Evolutionary conservation across 2,329 filamentous ascomycete genomes (phyloP), one percentile per base, ranked within the genome.

Genomic region (Aspergillus sp.): DNA sequence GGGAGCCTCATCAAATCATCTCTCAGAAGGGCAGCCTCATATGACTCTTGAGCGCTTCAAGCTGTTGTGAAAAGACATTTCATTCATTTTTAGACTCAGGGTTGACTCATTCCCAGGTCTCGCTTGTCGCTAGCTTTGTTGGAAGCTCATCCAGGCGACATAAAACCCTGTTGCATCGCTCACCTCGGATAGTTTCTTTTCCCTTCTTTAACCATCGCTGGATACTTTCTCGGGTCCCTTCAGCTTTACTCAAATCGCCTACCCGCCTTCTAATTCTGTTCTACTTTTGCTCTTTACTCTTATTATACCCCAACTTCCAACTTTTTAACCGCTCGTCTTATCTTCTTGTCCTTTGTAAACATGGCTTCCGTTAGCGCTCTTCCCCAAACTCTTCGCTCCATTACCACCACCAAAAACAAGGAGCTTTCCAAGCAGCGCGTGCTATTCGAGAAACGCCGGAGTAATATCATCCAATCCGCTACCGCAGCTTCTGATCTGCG

Each of bases 391-490:
- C 77, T 85, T 27, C 78, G 80, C 53, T 79, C 80, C 34, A 82
- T 85, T 66, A 85, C 82, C 19, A 73, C 73, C 40, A 82, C 80
- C 57, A 86, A 86, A 65, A 80, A 86, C 58, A 73, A 73, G n/a
- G 82, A 86, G 63, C 76, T 86, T 7, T 75, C 78, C 27, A 81
- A 81, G 61, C 79, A 83, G 59, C 81, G 80, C 24, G 69, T 70
- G 0, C 68, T 78, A 3, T 86, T 83, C 63, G 77, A 82, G 53
- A 68, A 70, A 34, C 77, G 75, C 40, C 83, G 83, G 61, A 60
- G 69, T 4, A 64, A 73, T 2, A 73, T 82, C 4, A 61, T 80
- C 24, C 61, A 70, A n/a, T 68, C 70, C 27, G 69, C 71, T n/a
- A 61, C 64, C 8, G 56, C 60, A 5, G 66, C 70, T 3, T 53